phyloP scores from a whole-genome alignment of 345 rosid species.

The Lenwebbia sp. region DNA sequence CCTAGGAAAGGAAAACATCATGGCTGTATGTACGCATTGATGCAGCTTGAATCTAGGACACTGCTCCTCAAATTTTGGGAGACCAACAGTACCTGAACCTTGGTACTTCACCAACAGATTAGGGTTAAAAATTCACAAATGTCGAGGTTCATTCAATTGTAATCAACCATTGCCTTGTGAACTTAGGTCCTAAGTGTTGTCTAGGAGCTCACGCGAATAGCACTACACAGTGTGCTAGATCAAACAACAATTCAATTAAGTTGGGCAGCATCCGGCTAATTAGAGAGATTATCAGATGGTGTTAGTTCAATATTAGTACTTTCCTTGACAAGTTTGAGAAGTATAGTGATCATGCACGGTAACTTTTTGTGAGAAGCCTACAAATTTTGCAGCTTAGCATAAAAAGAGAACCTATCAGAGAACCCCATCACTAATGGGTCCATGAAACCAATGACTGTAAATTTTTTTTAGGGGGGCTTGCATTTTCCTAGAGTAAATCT shows the following conservation, averaged over 20 bases:
- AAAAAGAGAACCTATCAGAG: not conserved
- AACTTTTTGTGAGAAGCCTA: not conserved
- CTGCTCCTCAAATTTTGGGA: not conserved
- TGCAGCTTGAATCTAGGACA: not conserved
- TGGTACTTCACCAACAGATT: not conserved
- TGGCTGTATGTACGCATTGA: not conserved
- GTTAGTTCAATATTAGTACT: not conserved
- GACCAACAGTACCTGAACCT: not conserved
- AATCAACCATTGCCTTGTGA: not conserved
- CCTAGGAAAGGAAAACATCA: not conserved
- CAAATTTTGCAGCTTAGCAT: not conserved
- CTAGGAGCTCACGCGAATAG: not conserved
- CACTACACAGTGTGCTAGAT: not conserved
- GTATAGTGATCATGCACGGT: not conserved
- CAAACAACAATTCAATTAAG: not conserved
- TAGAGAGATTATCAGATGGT: not conserved
- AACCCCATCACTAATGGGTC: not conserved
- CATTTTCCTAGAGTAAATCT: not conserved
- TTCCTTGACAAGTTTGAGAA: not conserved
- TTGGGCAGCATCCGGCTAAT: not conserved
- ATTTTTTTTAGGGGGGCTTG: not conserved
- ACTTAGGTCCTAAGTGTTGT: not conserved
- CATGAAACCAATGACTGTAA: not conserved
- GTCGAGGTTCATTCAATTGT: not conserved
- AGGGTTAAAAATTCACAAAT: not conserved